Percentiles rank a stretch among this genome's conserved stretches.
Evolutionary conservation across 2,329 filamentous ascomycete species (phyloP).

Genomic region (Venturia asperata): DNA sequence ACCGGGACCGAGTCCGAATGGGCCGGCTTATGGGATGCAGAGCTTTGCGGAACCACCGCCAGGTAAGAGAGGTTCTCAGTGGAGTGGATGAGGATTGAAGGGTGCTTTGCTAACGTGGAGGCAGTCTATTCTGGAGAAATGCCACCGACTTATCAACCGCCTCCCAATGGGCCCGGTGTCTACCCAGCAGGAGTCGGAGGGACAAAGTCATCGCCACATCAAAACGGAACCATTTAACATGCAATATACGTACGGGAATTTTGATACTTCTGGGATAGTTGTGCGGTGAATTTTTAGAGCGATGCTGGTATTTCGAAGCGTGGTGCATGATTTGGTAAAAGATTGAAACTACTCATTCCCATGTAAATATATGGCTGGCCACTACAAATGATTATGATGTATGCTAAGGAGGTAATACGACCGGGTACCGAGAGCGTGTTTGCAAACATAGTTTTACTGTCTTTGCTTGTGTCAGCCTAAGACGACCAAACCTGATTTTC

Average conservation of each 20-base stretch:
- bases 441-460: too few species aligned
- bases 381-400: not conserved
- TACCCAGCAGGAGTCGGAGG: constrained; percentile 26
- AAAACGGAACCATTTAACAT: constrained; percentile 20
- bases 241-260: not conserved
- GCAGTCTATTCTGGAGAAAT: constrained; percentile 29
- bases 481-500: too few species aligned
- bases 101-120: not conserved
- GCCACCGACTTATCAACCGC: constrained; percentile 27
- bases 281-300: not conserved
- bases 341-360: not conserved
- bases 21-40: constrained; percentile 16
- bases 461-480: too few species aligned
- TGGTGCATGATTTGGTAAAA: not conserved
- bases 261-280: not conserved
- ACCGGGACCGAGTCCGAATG: not conserved
- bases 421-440: too few species aligned
- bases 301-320: not conserved
- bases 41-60: constrained; percentile 13
- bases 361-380: constrained; percentile 4
- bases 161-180: not conserved
- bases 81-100: not conserved
- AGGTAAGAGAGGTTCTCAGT: not conserved
- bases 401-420: not conserved
- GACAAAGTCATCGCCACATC: constrained; percentile 28